Base-by-base conservation (phyloP, 2,329 filamentous ascomycete genomes). In the Decorospora gaudefroyi region DNA sequence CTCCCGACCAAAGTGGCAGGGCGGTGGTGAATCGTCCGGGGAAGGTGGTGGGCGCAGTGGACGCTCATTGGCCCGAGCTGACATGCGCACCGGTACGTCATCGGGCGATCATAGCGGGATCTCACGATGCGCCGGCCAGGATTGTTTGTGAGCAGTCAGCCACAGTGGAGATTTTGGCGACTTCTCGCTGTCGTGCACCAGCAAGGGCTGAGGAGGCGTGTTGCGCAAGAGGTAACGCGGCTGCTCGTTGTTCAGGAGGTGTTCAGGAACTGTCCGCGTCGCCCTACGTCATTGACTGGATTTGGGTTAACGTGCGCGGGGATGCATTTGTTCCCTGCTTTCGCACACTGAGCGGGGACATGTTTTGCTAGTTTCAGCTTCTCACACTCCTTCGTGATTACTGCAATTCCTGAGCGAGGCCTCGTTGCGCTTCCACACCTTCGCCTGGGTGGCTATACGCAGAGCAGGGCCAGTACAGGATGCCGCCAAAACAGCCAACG, bases 401-500 rank as follows among this genome's bases (percentile, higher is more conserved):
- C 29, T 43, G 38, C 51, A 45, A 50, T 47, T 56, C 32, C 42
- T 49, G 39, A 16, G 19, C 27, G 39, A 41, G 35, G 34, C 31
- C 35, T 38, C 39, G 31, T 32, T 33, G 33, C 28, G 30, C 26
- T 32, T 45, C 35, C 38, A 32, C 33, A 26, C 13, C 15, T 33
- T 19, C 32, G 16, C 39, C n/a, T 42, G 27, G 28, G 39, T 33
- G 22, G 30, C 29, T 33, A 28, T 35, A 21, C 28, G 39, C 26
- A 35, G 35, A 45, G 47, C 42, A 41, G 32, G 28, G 27, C 32
- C 33, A 13, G 27, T 40, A 48, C 55, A 57, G 29, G 47, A 78
- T 78, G 76, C 68, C 72, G 49, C 68, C 76, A 39, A 67, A 72
- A 54, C 76, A 77, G 56, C 75, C 74, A 23, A 68, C 76, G 38